A percentile compares a stretch with the other conserved stretches of the same genome.
phyloP scores from a whole-genome alignment of 2,329 filamentous ascomycete genomes.

The Chrysoporthe puriensis region DNA sequence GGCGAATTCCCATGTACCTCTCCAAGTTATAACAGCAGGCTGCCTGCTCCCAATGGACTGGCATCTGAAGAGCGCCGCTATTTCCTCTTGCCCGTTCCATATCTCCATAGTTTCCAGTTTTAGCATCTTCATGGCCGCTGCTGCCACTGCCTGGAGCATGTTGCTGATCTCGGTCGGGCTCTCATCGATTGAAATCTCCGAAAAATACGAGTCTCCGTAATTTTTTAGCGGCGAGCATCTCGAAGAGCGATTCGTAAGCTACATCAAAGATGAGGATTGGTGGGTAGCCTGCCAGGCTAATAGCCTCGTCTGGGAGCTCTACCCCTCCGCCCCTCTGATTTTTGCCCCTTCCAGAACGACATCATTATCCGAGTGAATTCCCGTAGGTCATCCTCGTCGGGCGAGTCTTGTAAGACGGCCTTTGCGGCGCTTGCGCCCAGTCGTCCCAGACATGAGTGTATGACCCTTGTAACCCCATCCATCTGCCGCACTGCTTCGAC shows the following conservation, averaged over 20 bases:
- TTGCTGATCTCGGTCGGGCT: constrained; percentile 30
- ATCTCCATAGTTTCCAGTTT: constrained; percentile 40
- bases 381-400: no score
- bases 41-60: constrained; percentile 26
- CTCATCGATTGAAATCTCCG: constrained; percentile 39
- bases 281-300: neutral
- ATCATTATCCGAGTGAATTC: no score
- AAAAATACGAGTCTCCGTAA: constrained; percentile 35
- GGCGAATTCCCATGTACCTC: constrained; percentile 37
- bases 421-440: no score
- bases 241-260: constrained; percentile 33
- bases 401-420: no score
- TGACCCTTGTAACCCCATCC: no score
- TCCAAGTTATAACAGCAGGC: constrained; percentile 35
- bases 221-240: constrained; percentile 29
- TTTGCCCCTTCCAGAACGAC: no score
- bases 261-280: constrained; percentile 27
- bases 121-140: constrained; percentile 38
- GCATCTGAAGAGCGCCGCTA: constrained; percentile 39
- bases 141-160: constrained; percentile 34
- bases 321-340: no score
- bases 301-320: no score
- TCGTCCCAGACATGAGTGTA: no score
- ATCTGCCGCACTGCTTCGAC: no score
- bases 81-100: constrained; percentile 39